Percentiles rank a stretch among this genome's conserved stretches.
These are phyloP conservation scores for Cardamine occulta DNA, from an alignment of 345 rosid genomes.

Conservation along the genomic window DNA sequence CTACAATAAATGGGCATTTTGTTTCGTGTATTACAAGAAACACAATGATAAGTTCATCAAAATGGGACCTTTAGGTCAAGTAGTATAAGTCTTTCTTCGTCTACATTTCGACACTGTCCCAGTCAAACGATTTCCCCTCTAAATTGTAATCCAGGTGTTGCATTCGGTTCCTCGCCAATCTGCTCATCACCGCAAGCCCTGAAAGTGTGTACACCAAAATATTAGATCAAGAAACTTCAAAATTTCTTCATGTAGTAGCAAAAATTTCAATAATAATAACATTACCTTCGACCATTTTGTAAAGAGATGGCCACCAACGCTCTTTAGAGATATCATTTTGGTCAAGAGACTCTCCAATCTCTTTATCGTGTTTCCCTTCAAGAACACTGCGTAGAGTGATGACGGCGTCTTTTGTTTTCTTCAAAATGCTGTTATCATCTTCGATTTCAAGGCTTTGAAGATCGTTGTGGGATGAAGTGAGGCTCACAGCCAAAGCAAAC, in stretches of 20 bases:
- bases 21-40: slow-evolving; percentile 32
- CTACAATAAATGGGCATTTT: slow-evolving; percentile 12
- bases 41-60: slow-evolving; percentile 7
- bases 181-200: slow-evolving; percentile 84
- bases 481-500: slow-evolving; percentile 73
- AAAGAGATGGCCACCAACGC: slow-evolving; percentile 91
- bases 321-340: slow-evolving; percentile 60
- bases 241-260: slow-evolving; percentile 1
- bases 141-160: slow-evolving; percentile 48
- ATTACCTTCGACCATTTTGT: slow-evolving; percentile 86
- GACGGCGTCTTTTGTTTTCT: slow-evolving; percentile 78
- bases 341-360: slow-evolving; percentile 58
- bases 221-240: slow-evolving; percentile 1
- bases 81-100: not conserved
- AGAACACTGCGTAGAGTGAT: slow-evolving; percentile 70
- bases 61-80: slow-evolving; percentile 1
- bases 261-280: not conserved
- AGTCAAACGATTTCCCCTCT: slow-evolving; percentile 57
- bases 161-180: slow-evolving; percentile 58
- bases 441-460: slow-evolving; percentile 59
- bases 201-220: slow-evolving; percentile 31
- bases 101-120: slow-evolving; percentile 59
- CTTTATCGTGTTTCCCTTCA: slow-evolving; percentile 77
- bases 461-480: slow-evolving; percentile 70
- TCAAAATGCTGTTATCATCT: slow-evolving; percentile 63